phyloP scores from a whole-genome alignment of 23 red algal genomes.

The Gracilariopsis chorda region DNA sequence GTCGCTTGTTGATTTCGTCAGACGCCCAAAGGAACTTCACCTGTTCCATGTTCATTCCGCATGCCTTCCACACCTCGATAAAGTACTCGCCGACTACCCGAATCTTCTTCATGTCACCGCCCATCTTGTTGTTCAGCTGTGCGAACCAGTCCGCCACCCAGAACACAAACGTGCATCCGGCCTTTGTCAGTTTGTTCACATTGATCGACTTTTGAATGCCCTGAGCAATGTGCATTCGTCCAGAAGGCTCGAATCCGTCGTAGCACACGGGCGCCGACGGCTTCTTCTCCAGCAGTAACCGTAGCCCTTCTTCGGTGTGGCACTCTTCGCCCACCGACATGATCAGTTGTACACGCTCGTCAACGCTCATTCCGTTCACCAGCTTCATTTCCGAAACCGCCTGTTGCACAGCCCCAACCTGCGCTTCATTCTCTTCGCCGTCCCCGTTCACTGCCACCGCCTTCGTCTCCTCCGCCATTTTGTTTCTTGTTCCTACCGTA shows the following conservation, averaged over 20 bases:
- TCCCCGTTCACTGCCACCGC: too few species aligned
- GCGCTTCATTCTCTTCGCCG: too few species aligned
- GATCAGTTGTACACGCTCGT: conserved; percentile 49
- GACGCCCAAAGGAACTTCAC: conserved; percentile 98
- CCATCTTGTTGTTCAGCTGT: conserved; percentile 97
- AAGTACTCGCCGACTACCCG: conserved; percentile 90
- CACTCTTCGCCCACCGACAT: conserved; percentile 64
- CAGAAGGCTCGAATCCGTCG: conserved; percentile 98
- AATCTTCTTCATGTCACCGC: conserved; percentile 98
- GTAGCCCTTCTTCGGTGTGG: conserved; percentile 43
- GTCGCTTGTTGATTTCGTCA: conserved; percentile 86
- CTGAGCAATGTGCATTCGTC: conserved; percentile 95
- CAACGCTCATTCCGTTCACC: conserved; percentile 50
- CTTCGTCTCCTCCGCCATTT: too few species aligned
- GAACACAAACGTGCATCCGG: conserved; percentile 90
- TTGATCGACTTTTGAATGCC: conserved; percentile 96
- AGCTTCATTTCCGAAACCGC: conserved; percentile 12
- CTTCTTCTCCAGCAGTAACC: conserved; percentile 52
- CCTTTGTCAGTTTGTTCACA: conserved; percentile 94
- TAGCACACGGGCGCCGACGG: conserved; percentile 75
- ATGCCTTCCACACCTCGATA: conserved; percentile 99
- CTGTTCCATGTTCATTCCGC: conserved; percentile 96
- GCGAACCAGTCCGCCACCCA: conserved; percentile 99
- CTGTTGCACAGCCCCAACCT: background rate
- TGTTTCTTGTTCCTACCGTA: too few species aligned